phyloP scores from a whole-genome alignment of 441 rosid species.

The Isatis lusitanica region DNA sequence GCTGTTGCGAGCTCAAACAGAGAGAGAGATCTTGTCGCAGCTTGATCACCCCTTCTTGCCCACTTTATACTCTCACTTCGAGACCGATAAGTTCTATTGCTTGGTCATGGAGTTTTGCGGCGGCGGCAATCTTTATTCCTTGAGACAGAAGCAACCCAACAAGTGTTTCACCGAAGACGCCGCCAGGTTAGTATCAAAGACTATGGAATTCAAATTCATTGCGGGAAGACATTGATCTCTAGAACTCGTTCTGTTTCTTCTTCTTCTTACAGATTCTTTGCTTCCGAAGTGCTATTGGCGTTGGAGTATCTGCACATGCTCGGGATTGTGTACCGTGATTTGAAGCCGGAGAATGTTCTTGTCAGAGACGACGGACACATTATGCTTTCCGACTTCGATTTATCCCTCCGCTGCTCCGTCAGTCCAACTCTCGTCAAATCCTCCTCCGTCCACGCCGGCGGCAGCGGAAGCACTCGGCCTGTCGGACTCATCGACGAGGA shows the following conservation, averaged over 20 bases:
- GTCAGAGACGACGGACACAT: constrained; percentile 88
- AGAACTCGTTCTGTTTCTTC: background rate
- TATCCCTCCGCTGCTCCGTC: constrained; percentile 86
- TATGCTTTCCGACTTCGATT: constrained; percentile 89
- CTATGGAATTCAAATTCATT: background rate
- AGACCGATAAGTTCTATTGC: constrained; percentile 80
- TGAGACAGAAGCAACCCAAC: constrained; percentile 77
- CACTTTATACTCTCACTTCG: constrained; percentile 74
- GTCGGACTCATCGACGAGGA: constrained; percentile 61
- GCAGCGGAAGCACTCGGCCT: constrained; percentile 30
- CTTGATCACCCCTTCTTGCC: constrained; percentile 91
- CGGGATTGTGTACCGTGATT: constrained; percentile 83
- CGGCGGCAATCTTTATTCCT: constrained; percentile 91
- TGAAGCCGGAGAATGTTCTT: constrained; percentile 86
- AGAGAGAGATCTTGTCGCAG: constrained; percentile 86
- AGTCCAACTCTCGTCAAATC: constrained; percentile 81
- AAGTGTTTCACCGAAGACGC: constrained; percentile 84
- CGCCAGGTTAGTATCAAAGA: constrained; percentile 47
- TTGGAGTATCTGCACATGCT: constrained; percentile 91
- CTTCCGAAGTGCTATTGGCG: constrained; percentile 81
- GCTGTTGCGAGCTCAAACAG: constrained; percentile 77
- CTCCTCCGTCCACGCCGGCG: constrained; percentile 50
- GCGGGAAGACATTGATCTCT: background rate
- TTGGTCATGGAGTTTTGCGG: constrained; percentile 90
- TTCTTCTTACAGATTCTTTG: constrained; percentile 56